Evolutionary conservation across 345 rosid species (phyloP).

Genomic region (Salix suchowensis): DNA sequence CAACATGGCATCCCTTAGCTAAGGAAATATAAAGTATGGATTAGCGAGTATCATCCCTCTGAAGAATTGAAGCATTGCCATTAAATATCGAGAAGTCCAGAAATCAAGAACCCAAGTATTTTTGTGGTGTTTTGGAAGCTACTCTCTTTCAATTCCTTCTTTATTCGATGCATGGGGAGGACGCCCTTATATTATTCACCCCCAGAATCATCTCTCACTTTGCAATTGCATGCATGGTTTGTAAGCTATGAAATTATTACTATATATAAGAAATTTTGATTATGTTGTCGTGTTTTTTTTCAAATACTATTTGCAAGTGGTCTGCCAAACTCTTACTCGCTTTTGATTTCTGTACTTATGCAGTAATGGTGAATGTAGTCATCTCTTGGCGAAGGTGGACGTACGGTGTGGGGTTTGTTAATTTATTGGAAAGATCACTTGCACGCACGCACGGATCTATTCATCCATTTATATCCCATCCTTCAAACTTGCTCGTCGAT

Average conservation of each 20-base stretch:
- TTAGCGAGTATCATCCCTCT: background rate
- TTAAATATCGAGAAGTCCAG: background rate
- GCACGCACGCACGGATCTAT: background rate
- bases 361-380: background rate
- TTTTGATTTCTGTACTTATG: background rate
- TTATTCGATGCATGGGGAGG: background rate
- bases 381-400: background rate
- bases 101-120: background rate
- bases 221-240: background rate
- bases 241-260: background rate
- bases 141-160: background rate
- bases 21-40: background rate
- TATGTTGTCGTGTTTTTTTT: background rate
- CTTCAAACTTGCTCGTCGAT: background rate
- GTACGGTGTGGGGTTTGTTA: background rate
- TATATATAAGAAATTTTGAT: background rate
- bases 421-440: background rate
- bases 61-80: background rate
- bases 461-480: background rate
- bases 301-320: background rate
- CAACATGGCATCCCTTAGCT: background rate
- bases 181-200: background rate
- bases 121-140: constrained; percentile 8
- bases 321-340: background rate
- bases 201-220: background rate